Conservation (phyloP, 1,139 yeast species). For the Debaryomyces robertsiae region DNA sequence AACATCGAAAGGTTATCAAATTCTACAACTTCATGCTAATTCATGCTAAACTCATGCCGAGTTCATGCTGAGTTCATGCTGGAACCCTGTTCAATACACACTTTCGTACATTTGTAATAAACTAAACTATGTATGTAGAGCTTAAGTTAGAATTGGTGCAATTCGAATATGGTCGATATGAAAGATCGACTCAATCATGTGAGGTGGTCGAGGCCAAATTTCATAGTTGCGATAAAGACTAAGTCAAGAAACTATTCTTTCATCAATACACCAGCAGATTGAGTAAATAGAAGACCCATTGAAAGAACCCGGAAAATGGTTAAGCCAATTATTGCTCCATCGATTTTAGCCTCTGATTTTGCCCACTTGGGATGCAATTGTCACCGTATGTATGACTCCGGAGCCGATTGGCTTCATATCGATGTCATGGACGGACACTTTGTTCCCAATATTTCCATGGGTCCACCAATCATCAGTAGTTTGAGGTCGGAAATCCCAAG, state of each 20-base stretch:
- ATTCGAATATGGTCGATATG: no score
- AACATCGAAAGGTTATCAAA: no score
- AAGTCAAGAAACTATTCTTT: not conserved
- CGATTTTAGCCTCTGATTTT: slow-evolving; percentile 92
- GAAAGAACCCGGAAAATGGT: slow-evolving; percentile 50
- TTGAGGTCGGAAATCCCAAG: slow-evolving; percentile 77
- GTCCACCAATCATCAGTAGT: slow-evolving; percentile 84
- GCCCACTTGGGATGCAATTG: slow-evolving; percentile 88
- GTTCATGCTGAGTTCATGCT: no score
- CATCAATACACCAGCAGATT: not conserved
- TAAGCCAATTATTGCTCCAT: slow-evolving; percentile 88
- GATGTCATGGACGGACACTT: slow-evolving; percentile 99
- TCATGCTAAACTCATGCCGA: no score
- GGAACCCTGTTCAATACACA: no score
- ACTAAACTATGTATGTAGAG: no score
- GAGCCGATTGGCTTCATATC: slow-evolving; percentile 95
- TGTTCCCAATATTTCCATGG: slow-evolving; percentile 94
- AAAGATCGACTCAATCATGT: slow-evolving; percentile 1
- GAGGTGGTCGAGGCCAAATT: not conserved
- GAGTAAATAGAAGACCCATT: no score
- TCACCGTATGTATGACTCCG: slow-evolving; percentile 69
- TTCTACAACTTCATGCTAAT: no score
- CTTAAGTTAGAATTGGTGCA: no score
- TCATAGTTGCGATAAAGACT: not conserved
- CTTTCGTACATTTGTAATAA: no score